These are phyloP conservation scores for Saturnispora quitensis DNA, from an alignment of 805 yeast species.

Conservation along the genomic window DNA sequence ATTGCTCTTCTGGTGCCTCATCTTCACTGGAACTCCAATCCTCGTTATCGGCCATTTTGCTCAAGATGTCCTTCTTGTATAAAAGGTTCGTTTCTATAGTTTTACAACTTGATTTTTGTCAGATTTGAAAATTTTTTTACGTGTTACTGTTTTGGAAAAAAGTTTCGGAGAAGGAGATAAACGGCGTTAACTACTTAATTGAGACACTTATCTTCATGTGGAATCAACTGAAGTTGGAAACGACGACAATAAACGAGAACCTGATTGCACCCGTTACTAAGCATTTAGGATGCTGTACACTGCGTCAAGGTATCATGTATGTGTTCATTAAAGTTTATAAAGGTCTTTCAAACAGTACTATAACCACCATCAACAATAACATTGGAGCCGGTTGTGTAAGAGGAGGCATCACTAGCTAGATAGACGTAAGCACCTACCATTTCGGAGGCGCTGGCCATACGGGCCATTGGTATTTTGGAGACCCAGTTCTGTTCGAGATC, in stretches of 20 bases:
- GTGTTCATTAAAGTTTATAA: too few species aligned
- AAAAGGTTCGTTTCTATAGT: neutral
- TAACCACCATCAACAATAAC: slow-evolving; percentile 76
- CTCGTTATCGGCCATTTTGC: neutral
- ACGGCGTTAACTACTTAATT: neutral
- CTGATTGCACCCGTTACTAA: too few species aligned
- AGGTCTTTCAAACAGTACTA: slow-evolving; percentile 32
- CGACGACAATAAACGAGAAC: too few species aligned
- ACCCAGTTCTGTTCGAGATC: slow-evolving; percentile 43
- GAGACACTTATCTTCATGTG: neutral
- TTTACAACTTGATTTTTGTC: neutral
- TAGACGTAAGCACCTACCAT: slow-evolving; percentile 73
- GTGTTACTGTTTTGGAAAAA: neutral
- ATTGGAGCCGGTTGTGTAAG: slow-evolving; percentile 74
- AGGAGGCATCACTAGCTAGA: slow-evolving; percentile 72
- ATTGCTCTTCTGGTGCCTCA: slow-evolving; percentile 46
- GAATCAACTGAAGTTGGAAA: too few species aligned
- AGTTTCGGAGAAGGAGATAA: neutral
- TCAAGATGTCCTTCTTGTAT: neutral
- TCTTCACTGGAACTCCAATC: slow-evolving; percentile 17
- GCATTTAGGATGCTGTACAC: too few species aligned
- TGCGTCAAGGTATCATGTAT: too few species aligned
- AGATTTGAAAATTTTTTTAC: neutral
- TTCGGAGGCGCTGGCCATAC: slow-evolving; percentile 67
- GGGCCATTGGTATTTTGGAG: slow-evolving; percentile 53